Evolutionary conservation across 225 moss, liverwort and hornwort species (phyloP), one percentile per base, ranked within the genome.

Genomic region (Sphagnum tenellum): DNA sequence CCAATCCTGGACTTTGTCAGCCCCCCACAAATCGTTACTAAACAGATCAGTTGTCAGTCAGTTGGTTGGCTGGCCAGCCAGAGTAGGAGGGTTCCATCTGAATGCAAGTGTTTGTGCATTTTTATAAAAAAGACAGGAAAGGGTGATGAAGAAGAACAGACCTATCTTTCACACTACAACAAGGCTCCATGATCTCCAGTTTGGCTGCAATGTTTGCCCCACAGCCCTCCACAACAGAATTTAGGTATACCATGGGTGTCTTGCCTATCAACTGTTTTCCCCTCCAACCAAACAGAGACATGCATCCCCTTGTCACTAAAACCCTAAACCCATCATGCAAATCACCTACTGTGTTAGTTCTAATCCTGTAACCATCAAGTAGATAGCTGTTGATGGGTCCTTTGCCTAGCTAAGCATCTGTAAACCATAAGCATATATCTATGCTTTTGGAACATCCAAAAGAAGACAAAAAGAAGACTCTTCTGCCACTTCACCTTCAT

Each of bases 91-190:
- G 1, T 29, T 29, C 29, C 29, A 29, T 29, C 29, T 29, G 29
- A 29, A 29, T 29, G 29, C 0, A 29, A 29, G 29, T 29, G 29
- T 29, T 29, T 29, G 29, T 29, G 29, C 29, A 29, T 1, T 29
- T 29, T 29, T 29, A 29, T 2, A 64, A 49, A 7, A 4, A 12
- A 12, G 54, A 12, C 57, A 4, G 14, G 44, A 14, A 29, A 9
- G 4, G 9, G 54, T 12, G 9, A 46, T 6, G 6, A 46, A 12
- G 13, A 64, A 46, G 60, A 47, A 67, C 79, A 46, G 65, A 96
- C 96, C 96, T 89, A 67, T 98, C 96, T 72, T 98, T 98, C 12
- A 98, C 96, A 73, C 96, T 98, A 79, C 83, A 83, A 75, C 96
- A 98, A 52, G 96, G 96, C 66, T 98, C 96, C 96, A 98, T 92